Conservation (phyloP, 1,284 basidiomycete genomes). For the Wolfiporia cocos region DNA sequence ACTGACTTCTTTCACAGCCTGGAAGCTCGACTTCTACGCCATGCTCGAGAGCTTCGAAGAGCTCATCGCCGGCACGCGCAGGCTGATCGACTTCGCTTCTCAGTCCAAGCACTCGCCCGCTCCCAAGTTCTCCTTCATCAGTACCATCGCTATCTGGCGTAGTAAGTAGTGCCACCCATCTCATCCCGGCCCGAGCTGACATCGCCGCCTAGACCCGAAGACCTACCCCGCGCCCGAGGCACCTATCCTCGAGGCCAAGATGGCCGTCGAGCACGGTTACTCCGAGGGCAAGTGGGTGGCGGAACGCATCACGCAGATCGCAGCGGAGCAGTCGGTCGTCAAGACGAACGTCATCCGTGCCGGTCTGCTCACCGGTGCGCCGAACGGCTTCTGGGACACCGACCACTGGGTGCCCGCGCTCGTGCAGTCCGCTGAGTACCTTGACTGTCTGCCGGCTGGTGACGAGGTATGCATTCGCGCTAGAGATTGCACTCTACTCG, state of each 20-base stretch:
- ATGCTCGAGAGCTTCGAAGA: slow-evolving; percentile 14
- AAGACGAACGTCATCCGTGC: slow-evolving; percentile 1
- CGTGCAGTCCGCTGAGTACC: slow-evolving; percentile 2
- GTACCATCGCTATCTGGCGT: slow-evolving; percentile 24
- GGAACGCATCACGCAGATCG: slow-evolving; percentile 18
- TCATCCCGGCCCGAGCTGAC: neutral
- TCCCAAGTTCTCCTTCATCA: slow-evolving; percentile 26
- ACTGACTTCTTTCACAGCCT: slow-evolving; percentile 12
- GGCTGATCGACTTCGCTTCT: slow-evolving; percentile 17
- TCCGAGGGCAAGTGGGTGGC: slow-evolving; percentile 18
- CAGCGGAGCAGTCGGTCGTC: neutral
- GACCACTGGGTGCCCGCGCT: slow-evolving; percentile 3
- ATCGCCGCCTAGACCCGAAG: neutral
- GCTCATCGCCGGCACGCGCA: slow-evolving; percentile 10
- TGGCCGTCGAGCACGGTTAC: slow-evolving; percentile 14
- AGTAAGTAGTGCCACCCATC: no score
- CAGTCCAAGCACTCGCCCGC: slow-evolving; percentile 6
- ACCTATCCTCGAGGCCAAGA: slow-evolving; percentile 8
- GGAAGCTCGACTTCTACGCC: slow-evolving; percentile 18
- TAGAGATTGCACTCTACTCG: no score
- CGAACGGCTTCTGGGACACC: slow-evolving; percentile 2
- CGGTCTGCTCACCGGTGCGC: slow-evolving; percentile 2
- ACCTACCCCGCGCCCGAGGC: slow-evolving; percentile 7
- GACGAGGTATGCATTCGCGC: slow-evolving; percentile 1
- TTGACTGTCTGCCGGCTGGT: slow-evolving; percentile 4